Percentiles rank a stretch among this genome's conserved stretches.
phyloP scores from a whole-genome alignment of 2,329 filamentous ascomycete species.

The Plenodomus biglobosus region DNA sequence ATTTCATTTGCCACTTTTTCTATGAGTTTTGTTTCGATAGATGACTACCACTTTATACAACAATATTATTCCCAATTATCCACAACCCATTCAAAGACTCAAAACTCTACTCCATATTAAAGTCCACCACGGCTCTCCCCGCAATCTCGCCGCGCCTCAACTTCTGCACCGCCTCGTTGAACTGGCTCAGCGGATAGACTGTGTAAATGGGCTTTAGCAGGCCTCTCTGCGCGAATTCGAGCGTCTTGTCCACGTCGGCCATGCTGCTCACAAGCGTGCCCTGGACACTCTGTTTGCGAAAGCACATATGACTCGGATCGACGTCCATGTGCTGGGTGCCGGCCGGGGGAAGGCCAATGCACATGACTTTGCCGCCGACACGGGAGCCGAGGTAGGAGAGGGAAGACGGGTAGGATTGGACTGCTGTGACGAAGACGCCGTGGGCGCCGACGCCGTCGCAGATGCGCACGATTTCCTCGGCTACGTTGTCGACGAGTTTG shows the following conservation, averaged over 20 bases:
- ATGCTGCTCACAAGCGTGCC: conserved; percentile 51
- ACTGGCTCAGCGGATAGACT: conserved; percentile 49
- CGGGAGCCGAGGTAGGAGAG: conserved; percentile 47
- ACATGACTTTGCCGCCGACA: conserved; percentile 57
- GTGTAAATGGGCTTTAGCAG: conserved; percentile 54
- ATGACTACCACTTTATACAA: no score
- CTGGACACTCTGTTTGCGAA: conserved; percentile 39
- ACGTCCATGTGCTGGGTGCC: conserved; percentile 36
- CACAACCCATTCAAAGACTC: no score
- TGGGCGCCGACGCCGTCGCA: conserved; percentile 44
- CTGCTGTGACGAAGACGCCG: conserved; percentile 44
- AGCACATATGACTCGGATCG: conserved; percentile 40
- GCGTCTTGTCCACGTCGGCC: conserved; percentile 50
- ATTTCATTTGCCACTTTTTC: no score
- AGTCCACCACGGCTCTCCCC: conserved; percentile 57
- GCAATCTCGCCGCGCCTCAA: conserved; percentile 54
- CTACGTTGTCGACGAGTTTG: conserved; percentile 35
- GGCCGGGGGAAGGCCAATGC: conserved; percentile 49
- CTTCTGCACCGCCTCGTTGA: conserved; percentile 56
- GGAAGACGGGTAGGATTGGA: conserved; percentile 35
- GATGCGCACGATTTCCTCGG: conserved; percentile 36
- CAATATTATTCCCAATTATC: no score
- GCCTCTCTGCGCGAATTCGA: conserved; percentile 55
- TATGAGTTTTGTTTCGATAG: no score
- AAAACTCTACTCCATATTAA: conserved; percentile 45